A percentile compares a stretch with the other conserved stretches of the same genome.
Evolutionary conservation across 169 alveolate species (phyloP).

Genomic region (Perkinsus marinus): DNA sequence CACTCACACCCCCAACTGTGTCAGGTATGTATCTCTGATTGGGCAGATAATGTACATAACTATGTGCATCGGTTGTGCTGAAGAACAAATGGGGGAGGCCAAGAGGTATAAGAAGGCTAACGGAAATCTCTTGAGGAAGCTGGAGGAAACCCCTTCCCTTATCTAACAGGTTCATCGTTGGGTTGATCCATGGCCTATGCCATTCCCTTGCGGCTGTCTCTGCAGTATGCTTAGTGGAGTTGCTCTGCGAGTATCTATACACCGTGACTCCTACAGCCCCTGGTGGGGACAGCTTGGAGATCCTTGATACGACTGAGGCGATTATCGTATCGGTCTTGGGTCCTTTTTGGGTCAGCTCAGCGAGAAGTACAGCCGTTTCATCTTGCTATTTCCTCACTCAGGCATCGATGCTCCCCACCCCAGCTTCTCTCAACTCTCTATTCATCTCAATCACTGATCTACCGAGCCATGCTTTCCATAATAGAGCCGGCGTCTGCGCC

Average conservation of each 20-base stretch:
- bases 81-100: neutral
- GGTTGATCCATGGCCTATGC: neutral
- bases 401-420: neutral
- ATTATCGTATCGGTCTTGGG: neutral
- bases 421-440: neutral
- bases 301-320: neutral
- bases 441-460: neutral
- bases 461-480: neutral
- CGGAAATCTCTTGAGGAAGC: too few relatives aligned
- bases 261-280: neutral
- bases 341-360: neutral
- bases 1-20: too few relatives aligned
- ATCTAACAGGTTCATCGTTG: neutral
- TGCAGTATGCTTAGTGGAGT: neutral
- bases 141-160: too few relatives aligned
- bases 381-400: neutral
- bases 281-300: neutral
- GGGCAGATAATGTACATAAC: neutral
- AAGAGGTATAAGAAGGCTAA: too few relatives aligned
- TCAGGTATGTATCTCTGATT: neutral
- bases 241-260: neutral
- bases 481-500: neutral
- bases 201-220: neutral
- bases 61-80: neutral
- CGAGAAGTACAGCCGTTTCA: neutral